Evolutionary conservation across 2,329 filamentous ascomycete species (phyloP), one percentile per base, ranked within the genome.

Genomic region (Grosmannia penicillata): DNA sequence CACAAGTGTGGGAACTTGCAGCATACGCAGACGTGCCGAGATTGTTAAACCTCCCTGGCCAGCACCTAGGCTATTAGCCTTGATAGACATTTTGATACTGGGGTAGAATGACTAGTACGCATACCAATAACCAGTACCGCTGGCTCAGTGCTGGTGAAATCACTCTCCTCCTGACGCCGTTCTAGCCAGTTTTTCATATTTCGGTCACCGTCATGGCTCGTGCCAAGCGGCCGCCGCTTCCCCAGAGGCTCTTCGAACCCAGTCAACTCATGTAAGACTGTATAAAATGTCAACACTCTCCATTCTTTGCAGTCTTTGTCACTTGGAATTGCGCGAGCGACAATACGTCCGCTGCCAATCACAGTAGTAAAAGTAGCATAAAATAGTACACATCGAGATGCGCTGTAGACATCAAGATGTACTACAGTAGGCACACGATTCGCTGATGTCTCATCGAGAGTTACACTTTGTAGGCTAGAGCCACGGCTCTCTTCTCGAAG

Each of bases 281-380:
- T 82, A 48, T 73, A 81, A 0, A 82, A 48, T 2, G 73, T 76
- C 44, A 72, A 78, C 0, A 73, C 67, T 50, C 74, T 77, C 75
- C 75, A 82, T 3, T 41, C 26, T 3, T 53, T 54, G 1, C 53
- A 55, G 1, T 54, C 55, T 27, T 62, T n/a, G n/a, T n/a, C n/a
- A n/a, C n/a, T n/a, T n/a, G n/a, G 52, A 0, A 64, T 59, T 1
- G 82, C 51, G 4, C 72, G 59, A 0, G 70, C 59, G 2, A 81
- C 46, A 2, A 78, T 78, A 2, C 62, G 54, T 0, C 75, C 79
- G 0, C 47, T 46, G 0, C 77, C 77, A 2, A 70, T 47, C 6
- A 60, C 55, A 0, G 70, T 77, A 3, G 68, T 60, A 17, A 76
- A 56, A 0, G 52, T 62, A 36, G 78, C 55, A 46, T 74, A 78